Base-by-base conservation (phyloP, 805 yeast species). In the Wickerhamiella musiphila region DNA sequence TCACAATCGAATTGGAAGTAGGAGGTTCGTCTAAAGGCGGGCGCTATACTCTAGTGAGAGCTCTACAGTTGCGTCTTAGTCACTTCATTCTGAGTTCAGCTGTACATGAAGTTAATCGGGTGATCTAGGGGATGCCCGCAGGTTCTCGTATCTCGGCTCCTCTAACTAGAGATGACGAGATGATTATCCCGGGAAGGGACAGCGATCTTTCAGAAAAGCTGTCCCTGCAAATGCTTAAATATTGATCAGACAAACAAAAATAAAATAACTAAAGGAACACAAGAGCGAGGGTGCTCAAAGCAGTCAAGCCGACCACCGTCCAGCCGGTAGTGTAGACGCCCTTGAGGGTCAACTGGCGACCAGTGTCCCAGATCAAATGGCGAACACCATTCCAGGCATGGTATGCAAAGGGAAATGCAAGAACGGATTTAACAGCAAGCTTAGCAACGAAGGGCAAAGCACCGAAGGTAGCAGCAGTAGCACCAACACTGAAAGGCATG, bases 241-340 rank as follows among this genome's bases (percentile, higher is more conserved):
- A 9, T 23, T 9, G n/a, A 6, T 11, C 10, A 8, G 23, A 7
- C 10, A n/a, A n/a, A n/a, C n/a, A 20, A 20, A 20, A 18, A 16
- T 5, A 15, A 20, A 29, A 25, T 13, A 31, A 17, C 33, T 53
- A 57, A 61, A 38, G 26, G 31, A 59, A 34, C 7, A 60, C 51
- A 17, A 60, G 42, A 13, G 40, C 45, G 13, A 79, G 47, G 35
- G 93, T 79, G 17, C 73, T 46, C 22, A 67, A 39, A 6, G 63
- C 60, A 27, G 70, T 48, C 45, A 70, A 60, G 18, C 74, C 95
- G 36, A 83, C 54, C 13, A 82, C 93, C 29, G 69, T 61, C 58
- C 81, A 79, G 41, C 94, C 96, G 23, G 95, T 83, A 60, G 76
- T 71, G 71, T 78, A 78, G 36, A 90, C 94, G 45, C 93, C 95